These are phyloP conservation scores for Pinus albicaulis DNA, from an alignment of 75 land plant genomes.

Conservation along the genomic window DNA sequence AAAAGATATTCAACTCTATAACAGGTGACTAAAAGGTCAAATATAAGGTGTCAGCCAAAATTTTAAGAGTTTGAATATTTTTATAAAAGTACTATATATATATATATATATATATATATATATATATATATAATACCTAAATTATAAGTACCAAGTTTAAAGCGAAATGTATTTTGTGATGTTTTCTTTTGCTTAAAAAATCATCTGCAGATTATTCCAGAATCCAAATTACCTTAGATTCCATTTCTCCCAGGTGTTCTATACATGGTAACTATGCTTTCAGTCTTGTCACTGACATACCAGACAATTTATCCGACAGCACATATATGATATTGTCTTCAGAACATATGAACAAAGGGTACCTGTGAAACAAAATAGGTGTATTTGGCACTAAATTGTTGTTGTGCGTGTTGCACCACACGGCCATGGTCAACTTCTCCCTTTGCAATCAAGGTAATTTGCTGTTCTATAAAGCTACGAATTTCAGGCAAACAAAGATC, in stretches of 20 bases:
- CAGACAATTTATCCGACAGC: background rate
- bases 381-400: slow-evolving; percentile 73
- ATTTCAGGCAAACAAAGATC: slow-evolving; percentile 96
- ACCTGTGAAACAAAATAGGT: slow-evolving; percentile 82
- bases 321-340: background rate
- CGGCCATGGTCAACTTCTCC: slow-evolving; percentile 79
- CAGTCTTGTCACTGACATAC: background rate
- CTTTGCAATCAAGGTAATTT: slow-evolving; percentile 90
- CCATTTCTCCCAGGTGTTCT: background rate
- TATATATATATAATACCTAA: no score
- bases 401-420: slow-evolving; percentile 77
- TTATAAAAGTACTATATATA: no score
- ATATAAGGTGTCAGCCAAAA: no score
- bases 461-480: slow-evolving; percentile 94
- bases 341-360: background rate
- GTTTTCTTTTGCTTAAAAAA: no score
- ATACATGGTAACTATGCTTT: background rate
- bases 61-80: no score
- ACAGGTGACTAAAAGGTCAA: no score
- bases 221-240: background rate
- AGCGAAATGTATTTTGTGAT: no score
- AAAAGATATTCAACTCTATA: no score
- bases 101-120: no score
- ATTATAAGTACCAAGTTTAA: no score
- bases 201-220: background rate